phyloP scores from a whole-genome alignment of 2,329 filamentous ascomycete genomes.

The Nothopassalora personata region DNA sequence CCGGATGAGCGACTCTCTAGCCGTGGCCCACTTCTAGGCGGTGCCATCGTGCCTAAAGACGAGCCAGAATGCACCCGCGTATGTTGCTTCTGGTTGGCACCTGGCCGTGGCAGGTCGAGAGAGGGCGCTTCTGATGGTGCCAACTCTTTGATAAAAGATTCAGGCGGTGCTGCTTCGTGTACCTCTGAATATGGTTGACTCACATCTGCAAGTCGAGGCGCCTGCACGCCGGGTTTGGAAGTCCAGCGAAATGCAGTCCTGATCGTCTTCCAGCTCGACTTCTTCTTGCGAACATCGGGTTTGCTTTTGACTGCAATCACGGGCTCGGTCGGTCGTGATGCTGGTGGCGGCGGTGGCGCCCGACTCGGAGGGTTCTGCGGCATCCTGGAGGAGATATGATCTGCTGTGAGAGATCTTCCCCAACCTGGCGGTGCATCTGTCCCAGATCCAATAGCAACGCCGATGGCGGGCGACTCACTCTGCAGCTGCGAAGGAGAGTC shows the following conservation, averaged over 20 bases:
- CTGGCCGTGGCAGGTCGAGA: slow-evolving; percentile 1
- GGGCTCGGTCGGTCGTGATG: not conserved
- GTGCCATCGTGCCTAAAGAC: not conserved
- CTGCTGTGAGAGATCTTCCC: slow-evolving; percentile 21
- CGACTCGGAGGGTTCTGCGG: slow-evolving; percentile 6
- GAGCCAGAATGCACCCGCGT: not conserved
- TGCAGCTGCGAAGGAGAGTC: slow-evolving; percentile 10
- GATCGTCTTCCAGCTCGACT: slow-evolving; percentile 27
- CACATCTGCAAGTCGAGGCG: not conserved
- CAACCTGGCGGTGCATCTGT: slow-evolving; percentile 18
- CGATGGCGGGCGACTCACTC: slow-evolving; percentile 14
- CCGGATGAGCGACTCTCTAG: not conserved
- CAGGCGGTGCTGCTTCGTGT: not conserved
- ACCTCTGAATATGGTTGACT: not conserved
- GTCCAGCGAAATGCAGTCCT: slow-evolving; percentile 24
- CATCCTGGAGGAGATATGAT: slow-evolving; percentile 13
- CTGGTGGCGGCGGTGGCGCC: slow-evolving; percentile 3
- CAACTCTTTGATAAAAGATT: not conserved
- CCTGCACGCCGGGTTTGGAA: slow-evolving; percentile 8
- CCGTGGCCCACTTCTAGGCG: not conserved
- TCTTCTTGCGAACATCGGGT: slow-evolving; percentile 21
- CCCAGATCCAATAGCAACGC: slow-evolving; percentile 21
- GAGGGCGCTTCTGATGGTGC: slow-evolving; percentile 3
- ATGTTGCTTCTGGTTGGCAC: not conserved
- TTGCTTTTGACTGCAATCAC: not conserved